Evolutionary conservation across 2,329 filamentous ascomycete genomes (phyloP).

Genomic region (Paecilomyces niveus): DNA sequence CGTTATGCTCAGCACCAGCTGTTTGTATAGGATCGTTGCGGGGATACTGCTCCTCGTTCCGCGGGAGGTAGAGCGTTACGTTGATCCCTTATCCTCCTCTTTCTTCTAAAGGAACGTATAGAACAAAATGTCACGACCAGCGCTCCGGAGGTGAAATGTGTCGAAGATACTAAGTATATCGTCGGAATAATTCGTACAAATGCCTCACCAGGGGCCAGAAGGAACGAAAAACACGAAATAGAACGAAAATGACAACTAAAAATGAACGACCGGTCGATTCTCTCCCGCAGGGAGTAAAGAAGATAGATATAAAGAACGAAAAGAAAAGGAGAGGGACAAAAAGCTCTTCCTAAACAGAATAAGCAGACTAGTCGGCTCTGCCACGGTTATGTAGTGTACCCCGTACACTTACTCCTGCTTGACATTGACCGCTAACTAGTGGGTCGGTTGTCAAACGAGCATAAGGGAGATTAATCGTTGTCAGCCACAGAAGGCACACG

Average conservation of each 20-base stretch:
- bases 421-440: neutral
- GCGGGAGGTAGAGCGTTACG: neutral
- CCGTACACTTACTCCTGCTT: neutral
- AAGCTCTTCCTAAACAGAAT: neutral
- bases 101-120: neutral
- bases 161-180: neutral
- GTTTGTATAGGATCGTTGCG: neutral
- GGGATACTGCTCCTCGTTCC: neutral
- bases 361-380: neutral
- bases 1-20: neutral
- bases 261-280: neutral
- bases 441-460: neutral
- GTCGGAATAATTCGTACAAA: neutral
- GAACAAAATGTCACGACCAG: neutral
- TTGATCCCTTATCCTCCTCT: neutral
- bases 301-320: neutral
- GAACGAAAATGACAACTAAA: neutral
- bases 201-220: neutral
- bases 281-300: neutral
- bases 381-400: neutral
- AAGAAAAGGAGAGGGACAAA: neutral
- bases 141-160: neutral
- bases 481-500: neutral
- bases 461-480: neutral
- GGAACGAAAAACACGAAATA: neutral